These are phyloP conservation scores for Phoma sp. DNA, from an alignment of 2,329 filamentous ascomycete species.

Conservation along the genomic window DNA sequence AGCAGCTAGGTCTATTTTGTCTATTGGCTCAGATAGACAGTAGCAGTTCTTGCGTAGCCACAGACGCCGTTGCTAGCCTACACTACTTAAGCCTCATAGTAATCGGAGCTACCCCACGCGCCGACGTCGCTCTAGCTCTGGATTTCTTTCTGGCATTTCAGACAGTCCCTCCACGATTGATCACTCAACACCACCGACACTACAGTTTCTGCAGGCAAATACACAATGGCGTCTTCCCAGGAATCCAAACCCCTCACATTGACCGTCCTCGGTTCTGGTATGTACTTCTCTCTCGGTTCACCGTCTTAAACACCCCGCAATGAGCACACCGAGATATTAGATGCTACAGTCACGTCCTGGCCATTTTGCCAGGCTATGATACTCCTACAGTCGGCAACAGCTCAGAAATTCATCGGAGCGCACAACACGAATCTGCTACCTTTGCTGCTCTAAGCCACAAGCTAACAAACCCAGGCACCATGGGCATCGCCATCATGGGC, in stretches of 20 bases:
- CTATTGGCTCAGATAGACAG: too few relatives aligned
- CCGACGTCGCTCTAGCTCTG: slow-evolving; percentile 15
- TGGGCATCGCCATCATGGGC: slow-evolving; percentile 83
- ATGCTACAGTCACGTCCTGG: neutral
- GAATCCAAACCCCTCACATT: slow-evolving; percentile 65
- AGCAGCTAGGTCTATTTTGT: too few relatives aligned
- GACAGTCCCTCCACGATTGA: slow-evolving; percentile 12
- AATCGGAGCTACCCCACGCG: slow-evolving; percentile 13
- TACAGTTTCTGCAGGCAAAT: neutral
- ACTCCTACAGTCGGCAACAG: too few relatives aligned
- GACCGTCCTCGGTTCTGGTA: slow-evolving; percentile 82
- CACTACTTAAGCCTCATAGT: too few relatives aligned
- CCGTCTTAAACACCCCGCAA: neutral
- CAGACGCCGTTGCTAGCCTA: too few relatives aligned
- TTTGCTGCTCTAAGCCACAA: neutral
- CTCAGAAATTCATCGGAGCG: too few relatives aligned
- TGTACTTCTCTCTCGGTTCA: slow-evolving; percentile 49
- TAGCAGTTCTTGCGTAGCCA: too few relatives aligned
- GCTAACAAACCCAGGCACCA: slow-evolving; percentile 64
- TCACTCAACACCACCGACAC: slow-evolving; percentile 12
- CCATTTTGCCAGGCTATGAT: too few relatives aligned
- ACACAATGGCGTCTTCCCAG: slow-evolving; percentile 39
- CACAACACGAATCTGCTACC: too few relatives aligned
- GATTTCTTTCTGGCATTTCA: slow-evolving; percentile 4
- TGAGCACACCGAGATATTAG: neutral